Evolutionary conservation across 306 rosid genomes (phyloP).

Genomic region (Ziziphus jujuba): DNA sequence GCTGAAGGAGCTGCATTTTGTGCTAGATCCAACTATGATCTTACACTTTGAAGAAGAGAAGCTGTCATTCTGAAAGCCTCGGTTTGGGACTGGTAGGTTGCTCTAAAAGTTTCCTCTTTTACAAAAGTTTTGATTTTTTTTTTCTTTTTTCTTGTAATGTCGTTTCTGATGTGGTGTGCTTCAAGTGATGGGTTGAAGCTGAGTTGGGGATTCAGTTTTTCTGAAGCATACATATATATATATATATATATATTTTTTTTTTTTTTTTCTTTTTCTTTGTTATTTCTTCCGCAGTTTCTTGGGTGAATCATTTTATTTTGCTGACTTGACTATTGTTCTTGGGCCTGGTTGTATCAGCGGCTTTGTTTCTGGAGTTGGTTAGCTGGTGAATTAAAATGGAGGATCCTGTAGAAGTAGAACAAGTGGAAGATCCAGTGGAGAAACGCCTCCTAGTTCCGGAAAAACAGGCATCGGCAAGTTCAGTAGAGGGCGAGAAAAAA

Average conservation of each 20-base stretch:
- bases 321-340: neutral
- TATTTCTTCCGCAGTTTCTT: constrained; percentile 3
- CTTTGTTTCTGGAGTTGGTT: constrained; percentile 14
- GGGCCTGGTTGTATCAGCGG: constrained; percentile 22
- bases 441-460: constrained; percentile 27
- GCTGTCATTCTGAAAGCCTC: constrained; percentile 23
- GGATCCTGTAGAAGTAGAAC: constrained; percentile 38
- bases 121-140: neutral
- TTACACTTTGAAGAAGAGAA: constrained; percentile 1
- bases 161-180: neutral
- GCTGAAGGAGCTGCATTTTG: constrained; percentile 41
- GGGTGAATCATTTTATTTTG: neutral
- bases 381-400: constrained; percentile 50
- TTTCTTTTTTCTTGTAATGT: too few relatives aligned
- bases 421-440: constrained; percentile 37
- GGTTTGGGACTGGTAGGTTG: constrained; percentile 21
- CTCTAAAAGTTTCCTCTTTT: neutral
- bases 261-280: neutral
- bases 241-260: too few relatives aligned
- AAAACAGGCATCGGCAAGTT: constrained; percentile 25
- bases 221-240: too few relatives aligned
- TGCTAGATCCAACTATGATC: constrained; percentile 31
- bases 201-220: neutral
- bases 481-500: constrained; percentile 34
- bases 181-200: too few relatives aligned